These are phyloP conservation scores for Priceomyces carsonii DNA, from an alignment of 805 yeast genomes.

Conservation along the genomic window DNA sequence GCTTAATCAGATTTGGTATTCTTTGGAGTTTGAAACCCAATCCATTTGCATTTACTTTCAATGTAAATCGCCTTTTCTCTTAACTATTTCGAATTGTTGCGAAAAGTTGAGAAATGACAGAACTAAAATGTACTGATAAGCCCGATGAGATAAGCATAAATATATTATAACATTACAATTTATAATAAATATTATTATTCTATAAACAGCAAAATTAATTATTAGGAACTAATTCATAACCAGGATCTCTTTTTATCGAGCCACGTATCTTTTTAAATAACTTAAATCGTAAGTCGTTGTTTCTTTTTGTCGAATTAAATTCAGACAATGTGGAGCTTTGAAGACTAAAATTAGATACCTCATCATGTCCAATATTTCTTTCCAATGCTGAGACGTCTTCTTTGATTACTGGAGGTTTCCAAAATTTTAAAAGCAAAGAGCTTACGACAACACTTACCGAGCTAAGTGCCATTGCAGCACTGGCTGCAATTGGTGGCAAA, in stretches of 20 bases:
- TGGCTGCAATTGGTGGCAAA: conserved; percentile 86
- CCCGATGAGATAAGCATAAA: too few species aligned
- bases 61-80: too few species aligned
- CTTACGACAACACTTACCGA: conserved; percentile 85
- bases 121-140: too few species aligned
- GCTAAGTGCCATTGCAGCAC: conserved; percentile 90
- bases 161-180: too few species aligned
- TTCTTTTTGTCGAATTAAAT: conserved; percentile 15
- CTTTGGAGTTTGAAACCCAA: too few species aligned
- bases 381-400: conserved; percentile 20
- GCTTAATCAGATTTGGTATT: too few species aligned
- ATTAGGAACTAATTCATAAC: conserved; percentile 7
- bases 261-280: not conserved
- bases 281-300: conserved; percentile 1
- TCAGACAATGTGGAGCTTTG: conserved; percentile 24
- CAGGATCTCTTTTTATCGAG: not conserved
- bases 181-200: not conserved
- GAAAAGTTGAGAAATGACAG: too few species aligned
- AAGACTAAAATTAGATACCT: conserved; percentile 20
- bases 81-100: too few species aligned
- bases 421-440: conserved; percentile 69
- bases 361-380: conserved; percentile 12
- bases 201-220: conserved; percentile 1
- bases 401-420: conserved; percentile 44
- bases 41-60: too few species aligned